Evolutionary conservation across 257 asterid species (phyloP).

Genomic region (Nicotiana sylvestris): DNA sequence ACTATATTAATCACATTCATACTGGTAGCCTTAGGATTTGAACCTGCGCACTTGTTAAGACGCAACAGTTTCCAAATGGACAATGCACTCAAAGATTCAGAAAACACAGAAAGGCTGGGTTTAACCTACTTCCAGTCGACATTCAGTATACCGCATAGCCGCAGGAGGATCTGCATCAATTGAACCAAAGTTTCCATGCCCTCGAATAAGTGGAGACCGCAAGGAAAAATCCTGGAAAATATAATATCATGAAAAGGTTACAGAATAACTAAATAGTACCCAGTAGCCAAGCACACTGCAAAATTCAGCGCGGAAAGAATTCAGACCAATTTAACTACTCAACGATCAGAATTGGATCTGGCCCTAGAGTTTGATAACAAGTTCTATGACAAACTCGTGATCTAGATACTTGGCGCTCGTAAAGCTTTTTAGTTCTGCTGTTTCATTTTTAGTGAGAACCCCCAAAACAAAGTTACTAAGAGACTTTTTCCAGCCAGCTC

Average conservation of each 20-base stretch:
- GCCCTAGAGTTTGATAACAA: not conserved
- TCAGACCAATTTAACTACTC: not conserved
- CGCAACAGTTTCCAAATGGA: not conserved
- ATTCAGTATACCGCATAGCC: slow-evolving; percentile 99
- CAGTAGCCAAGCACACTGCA: not conserved
- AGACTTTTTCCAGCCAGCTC: not conserved
- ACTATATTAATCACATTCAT: not conserved
- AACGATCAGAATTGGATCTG: not conserved
- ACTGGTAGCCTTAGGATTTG: not conserved
- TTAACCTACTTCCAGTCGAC: slow-evolving; percentile 80
- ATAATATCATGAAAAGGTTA: not conserved
- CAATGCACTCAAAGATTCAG: not conserved
- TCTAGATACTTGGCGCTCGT: not conserved
- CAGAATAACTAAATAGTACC: not conserved
- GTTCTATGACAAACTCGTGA: not conserved
- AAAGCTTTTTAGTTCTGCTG: not conserved
- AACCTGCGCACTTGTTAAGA: not conserved
- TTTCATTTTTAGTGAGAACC: not conserved
- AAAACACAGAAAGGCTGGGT: slow-evolving; percentile 6
- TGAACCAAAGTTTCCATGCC: slow-evolving; percentile 98
- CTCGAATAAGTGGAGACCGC: slow-evolving; percentile 92
- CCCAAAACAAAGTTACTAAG: not conserved
- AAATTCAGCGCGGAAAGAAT: not conserved
- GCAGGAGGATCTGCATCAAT: slow-evolving; percentile 99
- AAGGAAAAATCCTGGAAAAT: slow-evolving; percentile 80